Conservation (phyloP, 2,329 filamentous ascomycete genomes). For the Mycosphaerella sp. region DNA sequence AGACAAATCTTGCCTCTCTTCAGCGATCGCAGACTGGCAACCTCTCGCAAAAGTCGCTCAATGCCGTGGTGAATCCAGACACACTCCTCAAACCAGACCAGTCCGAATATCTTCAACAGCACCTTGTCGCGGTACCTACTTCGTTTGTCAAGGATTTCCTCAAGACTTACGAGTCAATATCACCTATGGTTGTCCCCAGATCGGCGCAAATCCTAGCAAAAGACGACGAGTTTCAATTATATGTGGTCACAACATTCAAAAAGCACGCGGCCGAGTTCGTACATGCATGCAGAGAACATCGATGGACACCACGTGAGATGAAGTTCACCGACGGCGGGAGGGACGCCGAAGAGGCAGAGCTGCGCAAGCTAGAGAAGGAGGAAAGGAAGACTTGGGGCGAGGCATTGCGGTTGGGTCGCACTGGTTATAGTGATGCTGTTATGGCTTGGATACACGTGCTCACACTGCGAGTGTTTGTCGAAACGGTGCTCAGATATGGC, state of each 20-base stretch:
- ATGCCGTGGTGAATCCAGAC: slow-evolving; percentile 73
- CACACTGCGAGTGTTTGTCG: slow-evolving; percentile 87
- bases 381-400: slow-evolving; percentile 92
- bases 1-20: slow-evolving; percentile 71
- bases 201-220: slow-evolving; percentile 72
- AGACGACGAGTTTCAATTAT: slow-evolving; percentile 86
- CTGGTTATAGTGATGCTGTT: slow-evolving; percentile 91
- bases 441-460: slow-evolving; percentile 96
- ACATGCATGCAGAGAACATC: slow-evolving; percentile 83
- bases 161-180: slow-evolving; percentile 78
- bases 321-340: slow-evolving; percentile 84
- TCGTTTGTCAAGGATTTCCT: slow-evolving; percentile 80
- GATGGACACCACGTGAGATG: slow-evolving; percentile 93
- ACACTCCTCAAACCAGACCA: slow-evolving; percentile 67
- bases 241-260: slow-evolving; percentile 87
- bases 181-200: slow-evolving; percentile 88
- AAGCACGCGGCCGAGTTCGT: slow-evolving; percentile 82
- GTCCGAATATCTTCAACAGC: slow-evolving; percentile 94
- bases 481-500: slow-evolving; percentile 95
- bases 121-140: slow-evolving; percentile 81
- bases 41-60: slow-evolving; percentile 85
- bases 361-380: slow-evolving; percentile 73
- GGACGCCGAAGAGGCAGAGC: slow-evolving; percentile 82
- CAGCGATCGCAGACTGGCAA: slow-evolving; percentile 91
- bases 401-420: slow-evolving; percentile 75